Conservation (phyloP, 2,329 filamentous ascomycete species). For the Chlorencoelia australis region DNA sequence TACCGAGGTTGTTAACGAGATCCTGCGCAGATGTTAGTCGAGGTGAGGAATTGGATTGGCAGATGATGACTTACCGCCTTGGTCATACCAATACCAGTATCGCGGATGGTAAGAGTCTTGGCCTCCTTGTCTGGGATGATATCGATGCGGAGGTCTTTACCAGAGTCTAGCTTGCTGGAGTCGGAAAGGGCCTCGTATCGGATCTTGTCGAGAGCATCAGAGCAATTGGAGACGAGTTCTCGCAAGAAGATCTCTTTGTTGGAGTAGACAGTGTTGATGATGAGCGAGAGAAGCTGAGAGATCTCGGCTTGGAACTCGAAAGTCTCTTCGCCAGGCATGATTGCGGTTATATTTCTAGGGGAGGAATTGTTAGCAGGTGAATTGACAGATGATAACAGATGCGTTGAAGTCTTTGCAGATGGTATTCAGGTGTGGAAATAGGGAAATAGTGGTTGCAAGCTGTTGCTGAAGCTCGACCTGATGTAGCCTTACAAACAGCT, state of each 20-base stretch:
- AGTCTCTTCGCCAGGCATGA: slow-evolving; percentile 80
- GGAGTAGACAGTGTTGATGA: slow-evolving; percentile 99
- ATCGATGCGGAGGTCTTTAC: slow-evolving; percentile 98
- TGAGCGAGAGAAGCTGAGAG: slow-evolving; percentile 98
- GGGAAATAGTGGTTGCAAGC: neutral
- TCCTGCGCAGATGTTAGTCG: slow-evolving; percentile 50
- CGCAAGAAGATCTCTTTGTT: slow-evolving; percentile 99
- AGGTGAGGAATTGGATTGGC: slow-evolving; percentile 4
- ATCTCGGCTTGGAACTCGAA: slow-evolving; percentile 99
- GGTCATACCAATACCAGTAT: slow-evolving; percentile 99
- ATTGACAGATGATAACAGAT: neutral
- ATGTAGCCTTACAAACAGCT: neutral
- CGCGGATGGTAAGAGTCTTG: slow-evolving; percentile 95
- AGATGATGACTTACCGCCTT: slow-evolving; percentile 70
- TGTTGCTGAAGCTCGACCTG: neutral
- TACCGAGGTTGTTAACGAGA: slow-evolving; percentile 99
- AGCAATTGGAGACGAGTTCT: slow-evolving; percentile 97
- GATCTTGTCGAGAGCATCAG: slow-evolving; percentile 99
- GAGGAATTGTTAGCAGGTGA: neutral
- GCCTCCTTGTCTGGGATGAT: slow-evolving; percentile 95
- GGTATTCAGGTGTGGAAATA: neutral
- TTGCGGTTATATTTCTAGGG: slow-evolving; percentile 32
- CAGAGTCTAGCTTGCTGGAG: slow-evolving; percentile 89
- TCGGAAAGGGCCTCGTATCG: slow-evolving; percentile 97
- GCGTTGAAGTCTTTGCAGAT: neutral